Evolutionary conservation across 805 yeast genomes (phyloP), one percentile per base, ranked within the genome.

Genomic region (Torulaspora microellipsoides): DNA sequence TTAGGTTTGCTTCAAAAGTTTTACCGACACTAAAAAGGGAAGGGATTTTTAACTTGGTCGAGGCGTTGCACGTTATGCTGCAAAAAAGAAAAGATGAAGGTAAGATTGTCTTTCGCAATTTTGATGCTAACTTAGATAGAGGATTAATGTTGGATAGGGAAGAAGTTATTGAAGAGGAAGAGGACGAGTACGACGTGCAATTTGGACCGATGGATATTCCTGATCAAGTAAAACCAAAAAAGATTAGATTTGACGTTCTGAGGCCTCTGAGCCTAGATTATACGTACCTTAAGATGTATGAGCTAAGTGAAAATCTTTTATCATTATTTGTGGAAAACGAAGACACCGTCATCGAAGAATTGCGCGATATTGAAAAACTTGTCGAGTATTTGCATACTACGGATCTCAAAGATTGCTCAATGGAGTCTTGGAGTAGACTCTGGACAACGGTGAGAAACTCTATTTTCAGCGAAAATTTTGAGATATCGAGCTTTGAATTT

Each of bases 401-500:
- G 1, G 52, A 56, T 10, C 50, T 56, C 8, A 55, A 55, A 14
- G 50, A 49, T 5, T 58, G 52, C 15, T 36, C 67, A 1, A 52
- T 45, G n/a, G 60, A 66, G 1, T 55, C 58, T 3, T 63, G 71
- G 69, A 25, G 42, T 2, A 40, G 40, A 2, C 12, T 69, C 7
- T 72, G 81, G 80, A 34, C 55, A 2, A 55, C 59, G 34, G 59
- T 80, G 4, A 63, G 62, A 10, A 41, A 47, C 4, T 58, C 68
- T 1, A 53, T 76, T 20, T 67, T 69, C 12, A 52, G 49, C 14
- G 57, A 58, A 1, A 42, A 46, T 8, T 56, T 49, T 31, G 49
- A 53, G 5, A 66, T 84, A 4, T 85, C 95, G 0, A 81, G 90
- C 46, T 86, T 80, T 65, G 95, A 88, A 58, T 67, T 89, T 28